Conservation (phyloP, 768 basidiomycete species). For the Mrakia blollopis region DNA sequence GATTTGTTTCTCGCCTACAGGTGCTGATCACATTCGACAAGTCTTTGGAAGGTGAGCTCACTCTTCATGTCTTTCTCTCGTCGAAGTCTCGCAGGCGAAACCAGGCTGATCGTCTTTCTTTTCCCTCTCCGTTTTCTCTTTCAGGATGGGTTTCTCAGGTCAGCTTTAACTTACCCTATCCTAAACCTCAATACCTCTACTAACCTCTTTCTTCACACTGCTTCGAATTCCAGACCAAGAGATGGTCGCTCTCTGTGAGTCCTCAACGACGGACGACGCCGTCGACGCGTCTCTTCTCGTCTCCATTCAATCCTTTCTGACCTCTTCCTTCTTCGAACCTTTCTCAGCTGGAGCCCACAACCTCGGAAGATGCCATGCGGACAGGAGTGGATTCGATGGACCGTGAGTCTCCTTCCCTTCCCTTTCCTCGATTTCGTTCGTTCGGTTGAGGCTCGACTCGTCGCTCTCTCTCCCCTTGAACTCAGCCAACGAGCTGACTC, state of each 20-base stretch:
- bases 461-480: not conserved
- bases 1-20: not conserved
- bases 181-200: no score
- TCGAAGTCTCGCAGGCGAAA: not conserved
- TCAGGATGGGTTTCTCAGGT: constrained; percentile 44
- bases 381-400: constrained; percentile 46
- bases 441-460: constrained; percentile 12
- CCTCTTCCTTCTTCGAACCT: not conserved
- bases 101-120: not conserved
- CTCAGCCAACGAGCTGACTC: not conserved
- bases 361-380: constrained; percentile 43
- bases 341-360: constrained; percentile 40
- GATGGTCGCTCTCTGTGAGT: constrained; percentile 43
- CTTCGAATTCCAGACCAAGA: constrained; percentile 35
- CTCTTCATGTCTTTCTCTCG: not conserved
- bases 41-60: constrained; percentile 37
- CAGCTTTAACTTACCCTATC: constrained; percentile 3
- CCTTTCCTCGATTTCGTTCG: not conserved
- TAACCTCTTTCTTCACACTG: not conserved
- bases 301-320: not conserved
- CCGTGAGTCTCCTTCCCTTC: constrained; percentile 30
- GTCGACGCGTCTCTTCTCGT: not conserved
- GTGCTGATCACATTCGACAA: constrained; percentile 42
- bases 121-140: not conserved
- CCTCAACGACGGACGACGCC: no score